Percentiles rank a stretch among this genome's conserved stretches.
Evolutionary conservation across 2,329 filamentous ascomycete genomes (phyloP).

Genomic region (Neopestalotiopsis clavispora): DNA sequence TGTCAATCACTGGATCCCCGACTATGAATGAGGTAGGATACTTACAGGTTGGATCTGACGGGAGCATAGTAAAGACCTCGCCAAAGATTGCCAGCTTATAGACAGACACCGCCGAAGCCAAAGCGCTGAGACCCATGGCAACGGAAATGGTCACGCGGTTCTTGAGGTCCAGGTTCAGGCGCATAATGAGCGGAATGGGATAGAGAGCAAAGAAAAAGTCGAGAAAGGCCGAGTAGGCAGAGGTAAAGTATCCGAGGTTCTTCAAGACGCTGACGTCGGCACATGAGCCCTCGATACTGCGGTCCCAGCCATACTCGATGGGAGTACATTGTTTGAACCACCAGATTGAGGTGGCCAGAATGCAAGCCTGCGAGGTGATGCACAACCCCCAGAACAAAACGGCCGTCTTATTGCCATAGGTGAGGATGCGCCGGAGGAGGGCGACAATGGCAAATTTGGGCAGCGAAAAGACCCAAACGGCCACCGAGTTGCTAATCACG

Average conservation of each 20-base stretch:
- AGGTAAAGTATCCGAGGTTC: slow-evolving; percentile 33
- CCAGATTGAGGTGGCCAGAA: slow-evolving; percentile 32
- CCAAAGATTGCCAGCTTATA: slow-evolving; percentile 34
- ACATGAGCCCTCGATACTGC: not conserved
- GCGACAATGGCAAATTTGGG: slow-evolving; percentile 40
- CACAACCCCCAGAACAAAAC: slow-evolving; percentile 36
- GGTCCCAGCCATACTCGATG: slow-evolving; percentile 18
- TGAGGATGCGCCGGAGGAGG: slow-evolving; percentile 36
- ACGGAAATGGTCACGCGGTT: slow-evolving; percentile 23
- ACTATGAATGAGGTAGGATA: not conserved
- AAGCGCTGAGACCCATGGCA: slow-evolving; percentile 30
- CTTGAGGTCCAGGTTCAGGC: slow-evolving; percentile 35
- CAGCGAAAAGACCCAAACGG: slow-evolving; percentile 40
- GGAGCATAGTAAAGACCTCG: slow-evolving; percentile 27
- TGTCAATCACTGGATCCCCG: not conserved
- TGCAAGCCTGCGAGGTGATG: slow-evolving; percentile 35
- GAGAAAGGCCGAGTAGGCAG: slow-evolving; percentile 35
- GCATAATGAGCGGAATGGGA: slow-evolving; percentile 36
- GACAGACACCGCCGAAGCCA: slow-evolving; percentile 33
- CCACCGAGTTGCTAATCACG: slow-evolving; percentile 34
- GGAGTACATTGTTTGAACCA: slow-evolving; percentile 18
- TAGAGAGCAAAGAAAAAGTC: slow-evolving; percentile 38
- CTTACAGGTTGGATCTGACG: slow-evolving; percentile 35
- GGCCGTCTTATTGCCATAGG: slow-evolving; percentile 34
- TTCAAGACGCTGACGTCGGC: slow-evolving; percentile 22